Evolutionary conservation across 305 asterid genomes (phyloP).

Genomic region (Fraxinus sp.): DNA sequence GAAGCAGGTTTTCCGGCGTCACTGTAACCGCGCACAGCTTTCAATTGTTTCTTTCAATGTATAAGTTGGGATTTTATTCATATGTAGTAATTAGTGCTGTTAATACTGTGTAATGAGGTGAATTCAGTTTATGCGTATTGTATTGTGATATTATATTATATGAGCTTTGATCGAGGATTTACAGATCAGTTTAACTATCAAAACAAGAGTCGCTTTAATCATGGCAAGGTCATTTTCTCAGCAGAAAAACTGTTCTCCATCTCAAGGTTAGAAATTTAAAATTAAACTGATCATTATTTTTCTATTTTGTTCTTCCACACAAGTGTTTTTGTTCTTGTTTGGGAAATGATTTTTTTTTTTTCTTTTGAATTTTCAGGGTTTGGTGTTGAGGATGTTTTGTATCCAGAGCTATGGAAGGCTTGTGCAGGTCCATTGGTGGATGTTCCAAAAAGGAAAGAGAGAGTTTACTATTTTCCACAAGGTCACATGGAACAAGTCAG

Average conservation of each 20-base stretch:
- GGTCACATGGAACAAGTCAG: constrained; percentile 96
- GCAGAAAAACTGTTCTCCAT: constrained; percentile 38
- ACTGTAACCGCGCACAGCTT: neutral
- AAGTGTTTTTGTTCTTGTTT: neutral
- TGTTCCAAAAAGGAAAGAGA: constrained; percentile 63
- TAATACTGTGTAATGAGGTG: neutral
- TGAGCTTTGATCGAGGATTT: constrained; percentile 30
- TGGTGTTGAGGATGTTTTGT: constrained; percentile 50
- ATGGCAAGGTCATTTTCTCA: constrained; percentile 63
- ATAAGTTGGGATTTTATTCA: neutral
- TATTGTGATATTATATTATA: neutral
- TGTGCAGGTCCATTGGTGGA: constrained; percentile 96
- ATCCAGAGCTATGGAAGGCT: constrained; percentile 77
- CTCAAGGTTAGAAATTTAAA: constrained; percentile 42
- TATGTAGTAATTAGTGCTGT: neutral
- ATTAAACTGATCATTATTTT: neutral
- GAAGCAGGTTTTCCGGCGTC: constrained; percentile 11
- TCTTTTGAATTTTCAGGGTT: constrained; percentile 41
- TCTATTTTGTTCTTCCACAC: neutral
- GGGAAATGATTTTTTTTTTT: neutral
- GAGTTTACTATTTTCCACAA: constrained; percentile 85
- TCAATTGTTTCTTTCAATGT: neutral
- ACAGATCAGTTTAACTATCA: constrained; percentile 14
- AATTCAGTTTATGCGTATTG: constrained; percentile 25
- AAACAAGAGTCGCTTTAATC: constrained; percentile 28